Conservation (phyloP, 2,329 filamentous ascomycete species). For the Elsinoe australis region DNA sequence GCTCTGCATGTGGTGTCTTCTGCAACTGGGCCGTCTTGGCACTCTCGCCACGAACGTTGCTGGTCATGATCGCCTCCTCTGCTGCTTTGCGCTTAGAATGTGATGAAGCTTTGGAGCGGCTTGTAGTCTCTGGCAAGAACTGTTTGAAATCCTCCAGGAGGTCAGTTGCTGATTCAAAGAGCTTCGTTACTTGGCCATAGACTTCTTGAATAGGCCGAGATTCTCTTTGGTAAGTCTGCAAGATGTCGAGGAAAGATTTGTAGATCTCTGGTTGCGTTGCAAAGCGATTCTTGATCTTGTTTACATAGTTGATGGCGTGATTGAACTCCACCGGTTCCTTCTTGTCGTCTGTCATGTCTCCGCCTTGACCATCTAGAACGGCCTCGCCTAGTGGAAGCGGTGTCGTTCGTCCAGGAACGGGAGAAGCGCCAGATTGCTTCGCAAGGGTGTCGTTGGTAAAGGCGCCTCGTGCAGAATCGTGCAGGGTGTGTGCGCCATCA, state of each 20-base stretch:
- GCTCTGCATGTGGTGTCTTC: slow-evolving; percentile 43
- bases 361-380: slow-evolving; percentile 47
- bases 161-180: slow-evolving; percentile 90
- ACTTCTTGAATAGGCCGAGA: slow-evolving; percentile 98
- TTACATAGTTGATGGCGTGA: slow-evolving; percentile 97
- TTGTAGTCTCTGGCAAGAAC: slow-evolving; percentile 85
- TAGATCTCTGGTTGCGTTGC: slow-evolving; percentile 96
- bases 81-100: slow-evolving; percentile 53
- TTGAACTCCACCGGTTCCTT: slow-evolving; percentile 93
- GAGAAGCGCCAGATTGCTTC: slow-evolving; percentile 28
- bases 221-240: slow-evolving; percentile 96
- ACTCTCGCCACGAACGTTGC: slow-evolving; percentile 49
- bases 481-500: slow-evolving; percentile 28
- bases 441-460: not conserved
- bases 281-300: slow-evolving; percentile 99
- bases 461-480: slow-evolving; percentile 27
- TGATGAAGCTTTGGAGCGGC: slow-evolving; percentile 53
- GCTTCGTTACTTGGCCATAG: slow-evolving; percentile 87
- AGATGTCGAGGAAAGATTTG: slow-evolving; percentile 95
- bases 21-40: slow-evolving; percentile 36
- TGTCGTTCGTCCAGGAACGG: slow-evolving; percentile 39
- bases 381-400: slow-evolving; percentile 47
- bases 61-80: slow-evolving; percentile 59
- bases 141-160: slow-evolving; percentile 98
- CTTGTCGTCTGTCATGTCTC: slow-evolving; percentile 54